Conservation (phyloP, 1,284 basidiomycete species). For the Baeospora myosura region DNA sequence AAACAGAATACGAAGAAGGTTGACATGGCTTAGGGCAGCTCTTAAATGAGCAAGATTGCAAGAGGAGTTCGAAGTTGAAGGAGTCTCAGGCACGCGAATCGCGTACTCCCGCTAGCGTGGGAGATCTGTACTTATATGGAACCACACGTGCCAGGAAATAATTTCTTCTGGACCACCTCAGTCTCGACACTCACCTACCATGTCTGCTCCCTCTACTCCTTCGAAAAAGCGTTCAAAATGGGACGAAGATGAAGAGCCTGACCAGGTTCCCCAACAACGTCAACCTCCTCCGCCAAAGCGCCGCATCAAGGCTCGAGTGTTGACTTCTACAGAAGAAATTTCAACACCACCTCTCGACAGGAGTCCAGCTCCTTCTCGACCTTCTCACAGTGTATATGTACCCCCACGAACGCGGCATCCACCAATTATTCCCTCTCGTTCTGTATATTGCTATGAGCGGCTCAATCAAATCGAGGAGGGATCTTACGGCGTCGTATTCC, state of each 20-base stretch:
- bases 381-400: constrained; percentile 56
- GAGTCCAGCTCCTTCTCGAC: neutral
- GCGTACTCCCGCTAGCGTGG: neutral
- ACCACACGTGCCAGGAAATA: neutral
- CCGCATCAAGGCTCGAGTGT: neutral
- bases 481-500: constrained; percentile 95
- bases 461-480: constrained; percentile 99
- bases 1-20: too few species aligned
- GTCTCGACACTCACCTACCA: constrained; percentile 5
- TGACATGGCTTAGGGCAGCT: too few species aligned
- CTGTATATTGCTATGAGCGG: constrained; percentile 87
- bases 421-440: constrained; percentile 73
- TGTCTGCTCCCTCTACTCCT: neutral
- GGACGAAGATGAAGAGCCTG: constrained; percentile 1
- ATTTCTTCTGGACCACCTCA: neutral
- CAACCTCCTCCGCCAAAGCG: neutral
- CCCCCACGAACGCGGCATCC: constrained; percentile 74
- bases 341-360: too few species aligned
- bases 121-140: too few species aligned
- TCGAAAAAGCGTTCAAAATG: constrained; percentile 2
- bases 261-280: neutral
- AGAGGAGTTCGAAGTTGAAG: neutral
- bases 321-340: too few species aligned
- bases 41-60: too few species aligned
- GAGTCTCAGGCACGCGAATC: neutral